phyloP scores from a whole-genome alignment of 2,329 filamentous ascomycete species.

The Fusarium sp. region DNA sequence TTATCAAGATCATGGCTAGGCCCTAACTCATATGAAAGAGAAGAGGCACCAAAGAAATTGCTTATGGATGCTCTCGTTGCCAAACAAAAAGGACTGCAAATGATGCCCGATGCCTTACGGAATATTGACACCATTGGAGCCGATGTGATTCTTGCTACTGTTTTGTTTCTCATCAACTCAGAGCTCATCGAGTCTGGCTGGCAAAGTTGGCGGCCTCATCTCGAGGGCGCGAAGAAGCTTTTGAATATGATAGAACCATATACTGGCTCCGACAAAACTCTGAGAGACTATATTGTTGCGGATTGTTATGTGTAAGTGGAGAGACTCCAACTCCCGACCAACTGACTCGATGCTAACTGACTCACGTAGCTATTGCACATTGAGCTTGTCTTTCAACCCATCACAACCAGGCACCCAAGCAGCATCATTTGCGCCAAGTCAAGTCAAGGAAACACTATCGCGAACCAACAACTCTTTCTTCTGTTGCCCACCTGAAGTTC shows the following conservation, averaged over 20 bases:
- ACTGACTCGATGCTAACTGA: not conserved
- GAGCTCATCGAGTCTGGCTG: conserved; percentile 60
- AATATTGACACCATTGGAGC: conserved; percentile 48
- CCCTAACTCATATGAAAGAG: conserved; percentile 44
- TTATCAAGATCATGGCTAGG: conserved; percentile 25
- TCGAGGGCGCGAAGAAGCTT: conserved; percentile 55
- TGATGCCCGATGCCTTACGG: conserved; percentile 52
- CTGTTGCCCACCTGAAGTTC: conserved; percentile 55
- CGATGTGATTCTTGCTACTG: conserved; percentile 55
- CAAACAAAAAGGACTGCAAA: conserved; percentile 54
- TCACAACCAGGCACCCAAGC: conserved; percentile 42
- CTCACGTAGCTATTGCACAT: conserved; percentile 52
- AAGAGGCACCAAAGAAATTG: conserved; percentile 39
- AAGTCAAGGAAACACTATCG: conserved; percentile 49
- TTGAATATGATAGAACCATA: conserved; percentile 51
- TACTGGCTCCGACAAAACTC: conserved; percentile 44
- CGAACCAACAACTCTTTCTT: conserved; percentile 56
- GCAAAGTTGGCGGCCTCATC: conserved; percentile 56
- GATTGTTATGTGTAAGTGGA: conserved; percentile 56
- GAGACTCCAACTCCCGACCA: not conserved
- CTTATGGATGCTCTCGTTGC: conserved; percentile 55
- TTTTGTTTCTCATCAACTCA: conserved; percentile 60
- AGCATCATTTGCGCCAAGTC: conserved; percentile 46
- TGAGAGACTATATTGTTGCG: conserved; percentile 56
- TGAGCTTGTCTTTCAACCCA: conserved; percentile 54